These are phyloP conservation scores for Verticillium longisporum DNA, from an alignment of 2,329 filamentous ascomycete genomes.

Conservation along the genomic window DNA sequence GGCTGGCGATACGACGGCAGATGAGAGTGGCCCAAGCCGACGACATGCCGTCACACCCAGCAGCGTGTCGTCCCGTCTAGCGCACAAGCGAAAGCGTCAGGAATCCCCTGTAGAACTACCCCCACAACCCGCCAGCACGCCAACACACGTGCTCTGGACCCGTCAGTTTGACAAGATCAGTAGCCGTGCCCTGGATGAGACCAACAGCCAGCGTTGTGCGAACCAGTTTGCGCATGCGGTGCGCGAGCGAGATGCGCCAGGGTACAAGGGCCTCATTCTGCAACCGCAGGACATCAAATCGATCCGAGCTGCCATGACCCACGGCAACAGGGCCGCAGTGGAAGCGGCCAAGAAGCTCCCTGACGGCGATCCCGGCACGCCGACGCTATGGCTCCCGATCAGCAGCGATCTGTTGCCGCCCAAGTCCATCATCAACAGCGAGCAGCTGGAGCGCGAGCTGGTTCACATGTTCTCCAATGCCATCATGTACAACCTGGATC, in stretches of 20 bases:
- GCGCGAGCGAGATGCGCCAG: constrained; percentile 67
- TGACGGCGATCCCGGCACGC: constrained; percentile 49
- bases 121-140: constrained; percentile 42
- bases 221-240: constrained; percentile 74
- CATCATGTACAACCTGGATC: constrained; percentile 94
- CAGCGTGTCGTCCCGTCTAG: constrained; percentile 25
- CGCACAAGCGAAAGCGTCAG: constrained; percentile 51
- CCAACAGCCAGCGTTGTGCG: constrained; percentile 68
- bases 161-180: constrained; percentile 69
- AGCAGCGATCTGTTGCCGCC: constrained; percentile 76
- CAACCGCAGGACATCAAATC: constrained; percentile 72
- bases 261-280: constrained; percentile 67
- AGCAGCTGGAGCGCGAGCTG: constrained; percentile 86
- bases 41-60: constrained; percentile 28
- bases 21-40: constrained; percentile 40
- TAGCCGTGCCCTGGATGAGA: constrained; percentile 66
- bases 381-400: constrained; percentile 58
- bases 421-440: constrained; percentile 84
- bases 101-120: constrained; percentile 40
- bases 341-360: constrained; percentile 55
- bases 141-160: constrained; percentile 66
- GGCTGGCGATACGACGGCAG: constrained; percentile 46
- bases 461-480: constrained; percentile 98
- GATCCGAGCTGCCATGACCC: constrained; percentile 68
- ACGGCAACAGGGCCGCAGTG: constrained; percentile 60